Evolutionary conservation across 2,329 filamentous ascomycete genomes (phyloP), one percentile per base, ranked within the genome.

Genomic region (Salinomyces thailandicus): DNA sequence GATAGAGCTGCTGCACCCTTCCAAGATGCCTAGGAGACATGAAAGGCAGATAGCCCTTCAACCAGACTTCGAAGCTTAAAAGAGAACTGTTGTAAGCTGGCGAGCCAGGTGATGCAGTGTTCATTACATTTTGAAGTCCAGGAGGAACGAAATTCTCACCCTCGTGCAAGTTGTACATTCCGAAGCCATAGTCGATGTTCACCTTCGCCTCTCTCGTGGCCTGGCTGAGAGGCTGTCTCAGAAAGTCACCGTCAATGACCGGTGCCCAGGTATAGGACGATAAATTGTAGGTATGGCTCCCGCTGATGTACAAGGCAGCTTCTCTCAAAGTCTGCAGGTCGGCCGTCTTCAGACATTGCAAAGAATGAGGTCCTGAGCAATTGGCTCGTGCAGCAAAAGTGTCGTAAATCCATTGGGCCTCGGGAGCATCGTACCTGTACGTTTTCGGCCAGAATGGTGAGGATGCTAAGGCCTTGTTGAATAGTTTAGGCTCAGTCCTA

Each of bases 81-180:
- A 37, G 35, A 1, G 66, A 72, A 1, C 63, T 63, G 44, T 75
- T 75, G 50, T 71, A 76, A 0, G 32, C 14, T n/a, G 42, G 37
- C 27, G 37, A 20, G 18, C 63, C 61, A 0, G 51, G 48, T 5
- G 56, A 53, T 0, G 34, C 19, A 6, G 31, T 26, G 15, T 38
- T 24, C 3, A 48, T 44, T 0, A 44, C 41, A 32, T 55, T 59
- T 13, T 58, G 50, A 1, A 78, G 58, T 0, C 67, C 69, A 0
- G 66, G 51, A 0, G 73, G 72, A 15, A 76, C 60, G 46, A 80
- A 79, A 43, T 73, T 75, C 51, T 78, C 68, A 15, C 76, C 75
- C 54, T 79, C 75, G 48, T 77, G 70, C 0, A 69, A 64, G 50
- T 79, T 79, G 52, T 77, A 78, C 62, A 69, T 71, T n/a, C 65